phyloP scores from a whole-genome alignment of 805 yeast species.

The Nakazawaea siamensis region DNA sequence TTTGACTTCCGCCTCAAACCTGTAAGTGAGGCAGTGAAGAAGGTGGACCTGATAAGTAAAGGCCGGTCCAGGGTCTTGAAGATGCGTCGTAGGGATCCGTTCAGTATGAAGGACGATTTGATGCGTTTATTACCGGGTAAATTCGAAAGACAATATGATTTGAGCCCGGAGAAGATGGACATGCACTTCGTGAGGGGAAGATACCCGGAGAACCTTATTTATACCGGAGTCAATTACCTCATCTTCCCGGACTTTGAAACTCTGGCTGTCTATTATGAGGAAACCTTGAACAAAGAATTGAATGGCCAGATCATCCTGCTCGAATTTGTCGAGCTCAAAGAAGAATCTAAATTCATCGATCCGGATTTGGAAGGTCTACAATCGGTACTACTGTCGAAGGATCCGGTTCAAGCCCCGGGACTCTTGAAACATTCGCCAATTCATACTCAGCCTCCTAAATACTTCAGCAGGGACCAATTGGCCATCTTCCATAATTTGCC shows the following conservation, averaged over 20 bases:
- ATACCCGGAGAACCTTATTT: slow-evolving; percentile 32
- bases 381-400: too few relatives aligned
- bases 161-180: slow-evolving; percentile 23
- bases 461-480: slow-evolving; percentile 19
- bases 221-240: slow-evolving; percentile 44
- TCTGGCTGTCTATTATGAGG: slow-evolving; percentile 45
- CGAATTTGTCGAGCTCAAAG: slow-evolving; percentile 40
- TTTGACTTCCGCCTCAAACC: slow-evolving; percentile 1
- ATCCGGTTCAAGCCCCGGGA: too few relatives aligned
- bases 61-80: slow-evolving; percentile 25
- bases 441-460: not conserved
- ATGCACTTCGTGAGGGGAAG: slow-evolving; percentile 40
- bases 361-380: too few relatives aligned
- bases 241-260: slow-evolving; percentile 36
- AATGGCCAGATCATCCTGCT: slow-evolving; percentile 42
- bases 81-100: slow-evolving; percentile 29
- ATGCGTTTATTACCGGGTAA: slow-evolving; percentile 26
- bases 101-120: slow-evolving; percentile 31
- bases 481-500: slow-evolving; percentile 40
- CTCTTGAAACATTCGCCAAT: too few relatives aligned
- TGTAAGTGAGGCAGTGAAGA: not conserved
- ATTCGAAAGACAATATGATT: slow-evolving; percentile 22
- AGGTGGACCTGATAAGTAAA: slow-evolving; percentile 5
- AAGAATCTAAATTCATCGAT: too few relatives aligned
- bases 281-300: slow-evolving; percentile 37